phyloP scores from a whole-genome alignment of 345 rosid species.

The Hirschfeldia incana region DNA sequence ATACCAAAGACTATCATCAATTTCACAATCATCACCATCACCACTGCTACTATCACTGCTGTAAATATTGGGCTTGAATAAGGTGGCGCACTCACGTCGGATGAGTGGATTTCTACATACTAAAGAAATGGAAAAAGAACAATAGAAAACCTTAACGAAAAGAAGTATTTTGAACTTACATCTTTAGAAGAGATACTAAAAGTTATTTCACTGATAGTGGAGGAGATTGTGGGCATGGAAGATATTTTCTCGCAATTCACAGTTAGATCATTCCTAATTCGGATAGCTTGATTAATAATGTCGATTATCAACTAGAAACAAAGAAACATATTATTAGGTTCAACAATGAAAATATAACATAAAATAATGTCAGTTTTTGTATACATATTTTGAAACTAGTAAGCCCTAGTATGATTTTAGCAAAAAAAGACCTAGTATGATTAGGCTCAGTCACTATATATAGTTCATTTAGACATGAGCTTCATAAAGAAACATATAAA shows the following conservation, averaged over 20 bases:
- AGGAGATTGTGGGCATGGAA: background rate
- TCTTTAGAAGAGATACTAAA: background rate
- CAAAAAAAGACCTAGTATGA: too few species aligned
- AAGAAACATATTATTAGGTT: too few species aligned
- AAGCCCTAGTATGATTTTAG: too few species aligned
- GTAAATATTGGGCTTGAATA: background rate
- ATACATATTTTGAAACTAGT: too few species aligned
- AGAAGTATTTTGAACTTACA: background rate
- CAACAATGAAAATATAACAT: too few species aligned
- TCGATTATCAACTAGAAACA: too few species aligned
- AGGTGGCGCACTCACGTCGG: background rate
- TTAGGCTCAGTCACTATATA: too few species aligned
- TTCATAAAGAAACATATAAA: too few species aligned
- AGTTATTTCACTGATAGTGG: background rate
- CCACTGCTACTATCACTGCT: background rate
- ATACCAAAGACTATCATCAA: background rate
- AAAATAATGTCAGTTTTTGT: too few species aligned
- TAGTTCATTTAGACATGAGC: too few species aligned
- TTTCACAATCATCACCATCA: background rate
- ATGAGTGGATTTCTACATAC: background rate
- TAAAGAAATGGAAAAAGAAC: background rate
- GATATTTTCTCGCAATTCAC: background rate
- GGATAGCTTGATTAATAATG: too few species aligned
- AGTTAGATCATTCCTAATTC: background rate
- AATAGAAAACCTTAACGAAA: background rate